phyloP scores from a whole-genome alignment of 805 yeast genomes.

The Aciculoconidium aculeatum region DNA sequence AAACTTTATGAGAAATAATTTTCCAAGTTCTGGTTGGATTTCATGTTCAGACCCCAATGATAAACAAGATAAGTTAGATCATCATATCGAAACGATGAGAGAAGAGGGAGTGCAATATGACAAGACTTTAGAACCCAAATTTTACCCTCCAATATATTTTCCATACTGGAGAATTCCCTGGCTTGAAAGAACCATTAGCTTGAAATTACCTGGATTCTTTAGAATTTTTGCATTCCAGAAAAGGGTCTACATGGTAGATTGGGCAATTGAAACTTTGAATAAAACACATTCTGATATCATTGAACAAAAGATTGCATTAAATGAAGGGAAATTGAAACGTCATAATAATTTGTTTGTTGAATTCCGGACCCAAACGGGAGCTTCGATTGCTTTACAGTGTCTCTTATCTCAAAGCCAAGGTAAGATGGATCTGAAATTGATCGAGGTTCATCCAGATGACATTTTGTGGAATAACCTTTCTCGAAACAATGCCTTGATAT shows the following conservation, averaged over 20 bases:
- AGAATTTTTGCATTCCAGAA: conserved; percentile 19
- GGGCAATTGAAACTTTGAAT: conserved; percentile 20
- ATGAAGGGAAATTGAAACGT: conserved; percentile 16
- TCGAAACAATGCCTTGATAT: conserved; percentile 29
- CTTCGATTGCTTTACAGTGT: conserved; percentile 61
- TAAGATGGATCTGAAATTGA: conserved; percentile 35
- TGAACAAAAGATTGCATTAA: conserved; percentile 11
- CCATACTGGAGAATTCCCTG: conserved; percentile 15
- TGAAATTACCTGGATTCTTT: conserved; percentile 26
- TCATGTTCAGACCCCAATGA: background rate
- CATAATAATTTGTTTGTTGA: conserved; percentile 52
- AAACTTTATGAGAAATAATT: conserved; percentile 28
- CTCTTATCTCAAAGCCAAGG: conserved; percentile 41
- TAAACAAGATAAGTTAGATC: conserved; percentile 2
- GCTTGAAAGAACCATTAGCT: conserved; percentile 13
- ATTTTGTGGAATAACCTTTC: conserved; percentile 65
- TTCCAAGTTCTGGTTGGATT: background rate
- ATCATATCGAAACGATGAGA: conserved; percentile 1
- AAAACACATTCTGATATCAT: conserved; percentile 13
- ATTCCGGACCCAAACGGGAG: conserved; percentile 51
- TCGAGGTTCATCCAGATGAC: conserved; percentile 60
- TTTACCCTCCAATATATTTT: conserved; percentile 31
- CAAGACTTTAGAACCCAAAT: conserved; percentile 7
- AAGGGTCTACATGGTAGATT: conserved; percentile 18
- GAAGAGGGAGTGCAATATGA: background rate